A percentile compares a stretch with the other conserved stretches of the same genome.
Conservation (phyloP, 148 eudicot genomes). For the Cornus suecica region DNA sequence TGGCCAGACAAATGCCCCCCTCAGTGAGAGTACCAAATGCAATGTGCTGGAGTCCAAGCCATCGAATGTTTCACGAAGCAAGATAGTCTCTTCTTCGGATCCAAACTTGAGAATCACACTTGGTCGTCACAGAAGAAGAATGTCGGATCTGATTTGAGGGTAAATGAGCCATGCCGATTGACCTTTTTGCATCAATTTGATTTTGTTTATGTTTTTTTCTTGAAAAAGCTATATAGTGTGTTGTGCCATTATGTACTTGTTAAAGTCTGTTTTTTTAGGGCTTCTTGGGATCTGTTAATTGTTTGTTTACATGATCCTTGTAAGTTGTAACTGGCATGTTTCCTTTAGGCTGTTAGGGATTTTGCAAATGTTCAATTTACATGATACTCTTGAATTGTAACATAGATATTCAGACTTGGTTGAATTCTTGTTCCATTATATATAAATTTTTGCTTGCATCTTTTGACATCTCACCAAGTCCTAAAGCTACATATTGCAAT, state of each 20-base stretch:
- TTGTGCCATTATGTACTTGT: neutral
- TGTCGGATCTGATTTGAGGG: slow-evolving; percentile 43
- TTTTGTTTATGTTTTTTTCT: slow-evolving; percentile 9
- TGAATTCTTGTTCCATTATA: neutral
- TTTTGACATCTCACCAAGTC: neutral
- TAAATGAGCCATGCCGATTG: neutral
- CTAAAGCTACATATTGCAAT: too few relatives aligned
- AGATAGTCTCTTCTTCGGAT: slow-evolving; percentile 38
- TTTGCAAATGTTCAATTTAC: neutral
- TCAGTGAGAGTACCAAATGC: slow-evolving; percentile 32
- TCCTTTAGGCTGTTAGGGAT: neutral
- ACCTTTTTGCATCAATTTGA: neutral
- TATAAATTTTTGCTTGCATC: neutral
- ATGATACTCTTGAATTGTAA: neutral
- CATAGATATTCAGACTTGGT: neutral
- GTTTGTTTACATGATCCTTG: slow-evolving; percentile 18
- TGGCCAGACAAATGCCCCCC: slow-evolving; percentile 18
- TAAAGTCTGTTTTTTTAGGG: slow-evolving; percentile 2
- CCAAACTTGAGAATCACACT: slow-evolving; percentile 33
- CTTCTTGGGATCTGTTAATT: slow-evolving; percentile 11
- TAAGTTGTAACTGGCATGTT: neutral
- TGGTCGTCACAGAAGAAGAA: slow-evolving; percentile 59
- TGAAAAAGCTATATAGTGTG: neutral
- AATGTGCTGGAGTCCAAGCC: slow-evolving; percentile 26
- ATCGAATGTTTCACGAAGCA: slow-evolving; percentile 22